These are phyloP conservation scores for Globisporangium abappressorium DNA, from an alignment of 352 stramenopile species.

Conservation along the genomic window DNA sequence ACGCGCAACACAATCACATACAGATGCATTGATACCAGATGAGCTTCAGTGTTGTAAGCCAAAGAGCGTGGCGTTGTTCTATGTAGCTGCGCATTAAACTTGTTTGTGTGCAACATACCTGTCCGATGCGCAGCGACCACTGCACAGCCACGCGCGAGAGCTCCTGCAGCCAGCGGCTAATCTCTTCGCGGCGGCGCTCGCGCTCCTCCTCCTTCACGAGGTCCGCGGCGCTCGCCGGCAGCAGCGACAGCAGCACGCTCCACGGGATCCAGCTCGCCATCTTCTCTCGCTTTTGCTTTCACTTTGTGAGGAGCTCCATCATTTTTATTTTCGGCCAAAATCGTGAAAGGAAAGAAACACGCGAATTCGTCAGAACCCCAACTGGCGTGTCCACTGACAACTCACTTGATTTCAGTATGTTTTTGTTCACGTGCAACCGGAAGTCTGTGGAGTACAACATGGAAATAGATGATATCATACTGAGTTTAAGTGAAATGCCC, in stretches of 20 bases:
- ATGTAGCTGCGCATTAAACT: neutral
- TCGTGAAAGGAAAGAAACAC: too few relatives aligned
- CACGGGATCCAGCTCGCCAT: slow-evolving; percentile 40
- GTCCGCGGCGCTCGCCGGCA: slow-evolving; percentile 42
- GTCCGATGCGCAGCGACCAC: slow-evolving; percentile 33
- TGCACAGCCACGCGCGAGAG: slow-evolving; percentile 34
- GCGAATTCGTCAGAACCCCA: too few relatives aligned
- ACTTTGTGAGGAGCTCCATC: too few relatives aligned
- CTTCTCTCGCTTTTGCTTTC: neutral
- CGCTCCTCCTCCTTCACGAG: slow-evolving; percentile 47
- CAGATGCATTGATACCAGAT: neutral
- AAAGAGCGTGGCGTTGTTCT: neutral
- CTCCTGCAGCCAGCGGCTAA: slow-evolving; percentile 23
- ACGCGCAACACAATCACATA: neutral
- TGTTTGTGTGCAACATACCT: slow-evolving; percentile 15
- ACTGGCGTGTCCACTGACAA: too few relatives aligned
- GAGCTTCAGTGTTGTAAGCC: neutral
- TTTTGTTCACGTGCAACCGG: too few relatives aligned
- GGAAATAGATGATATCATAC: too few relatives aligned
- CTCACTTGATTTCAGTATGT: too few relatives aligned
- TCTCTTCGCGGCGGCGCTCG: slow-evolving; percentile 41
- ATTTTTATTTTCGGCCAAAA: too few relatives aligned
- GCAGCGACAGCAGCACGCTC: slow-evolving; percentile 47
- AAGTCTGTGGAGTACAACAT: too few relatives aligned
- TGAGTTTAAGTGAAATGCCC: too few relatives aligned